Evolutionary conservation across 208 protist species (phyloP).

Genomic region (Wallacemonas sp.): DNA sequence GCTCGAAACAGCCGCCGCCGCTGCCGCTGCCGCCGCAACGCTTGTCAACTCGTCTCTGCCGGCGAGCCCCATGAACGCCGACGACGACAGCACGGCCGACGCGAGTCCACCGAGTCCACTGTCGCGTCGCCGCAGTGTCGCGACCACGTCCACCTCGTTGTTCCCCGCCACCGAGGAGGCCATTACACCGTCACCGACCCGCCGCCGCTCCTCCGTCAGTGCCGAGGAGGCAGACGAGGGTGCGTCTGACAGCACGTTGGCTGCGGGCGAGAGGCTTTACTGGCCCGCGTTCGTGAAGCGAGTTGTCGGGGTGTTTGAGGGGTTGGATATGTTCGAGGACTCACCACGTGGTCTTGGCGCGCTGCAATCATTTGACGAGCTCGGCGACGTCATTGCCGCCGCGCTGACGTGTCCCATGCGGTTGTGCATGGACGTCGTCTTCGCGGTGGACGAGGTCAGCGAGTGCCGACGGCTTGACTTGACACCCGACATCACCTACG

Average conservation of each 20-base stretch:
- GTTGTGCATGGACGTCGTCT: constrained; percentile 65
- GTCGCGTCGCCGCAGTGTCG: background rate
- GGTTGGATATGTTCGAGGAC: constrained; percentile 31
- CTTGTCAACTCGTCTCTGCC: too few relatives aligned
- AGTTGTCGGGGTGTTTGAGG: constrained; percentile 42
- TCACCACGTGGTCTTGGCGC: constrained; percentile 21
- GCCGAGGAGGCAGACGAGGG: background rate
- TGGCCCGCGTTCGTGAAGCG: constrained; percentile 69
- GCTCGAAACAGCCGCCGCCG: background rate
- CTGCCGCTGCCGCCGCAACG: background rate
- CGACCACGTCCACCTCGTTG: background rate
- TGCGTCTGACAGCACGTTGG: background rate
- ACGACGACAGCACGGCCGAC: background rate
- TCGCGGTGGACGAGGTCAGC: constrained; percentile 66
- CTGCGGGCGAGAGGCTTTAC: constrained; percentile 32
- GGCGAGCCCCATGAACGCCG: too few relatives aligned
- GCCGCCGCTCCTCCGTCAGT: background rate
- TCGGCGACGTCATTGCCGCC: constrained; percentile 39
- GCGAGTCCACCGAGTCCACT: background rate
- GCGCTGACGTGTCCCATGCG: constrained; percentile 45
- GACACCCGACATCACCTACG: constrained; percentile 14
- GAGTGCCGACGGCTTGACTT: constrained; percentile 33
- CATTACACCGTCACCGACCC: background rate
- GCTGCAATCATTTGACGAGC: constrained; percentile 44
- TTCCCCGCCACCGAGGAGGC: background rate